These are phyloP conservation scores for Zelopaecilomyces penicillatus DNA, from an alignment of 2,329 filamentous ascomycete species.

Conservation along the genomic window DNA sequence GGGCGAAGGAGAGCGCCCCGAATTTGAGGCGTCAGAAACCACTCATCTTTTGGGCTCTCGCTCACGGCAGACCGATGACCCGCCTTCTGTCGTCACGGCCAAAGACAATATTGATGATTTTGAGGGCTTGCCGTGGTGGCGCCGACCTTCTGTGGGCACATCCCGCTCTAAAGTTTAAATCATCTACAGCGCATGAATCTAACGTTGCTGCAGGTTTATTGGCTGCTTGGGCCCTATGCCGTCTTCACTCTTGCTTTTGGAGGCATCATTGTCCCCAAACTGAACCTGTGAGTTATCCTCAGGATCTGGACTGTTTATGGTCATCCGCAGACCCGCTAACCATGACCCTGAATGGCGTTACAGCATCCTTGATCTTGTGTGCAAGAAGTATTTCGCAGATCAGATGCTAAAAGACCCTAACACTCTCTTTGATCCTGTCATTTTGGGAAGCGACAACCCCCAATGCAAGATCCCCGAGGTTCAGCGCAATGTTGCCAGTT, in stretches of 20 bases:
- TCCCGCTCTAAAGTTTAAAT: neutral
- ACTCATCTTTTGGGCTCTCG: conserved; percentile 30
- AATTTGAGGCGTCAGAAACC: conserved; percentile 24
- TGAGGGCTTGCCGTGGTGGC: conserved; percentile 52
- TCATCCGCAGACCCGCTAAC: neutral
- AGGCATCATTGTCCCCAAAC: conserved; percentile 73
- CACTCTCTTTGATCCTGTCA: conserved; percentile 53
- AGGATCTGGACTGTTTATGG: neutral
- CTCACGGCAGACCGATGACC: conserved; percentile 4
- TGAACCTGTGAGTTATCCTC: conserved; percentile 56
- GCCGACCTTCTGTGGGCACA: conserved; percentile 48
- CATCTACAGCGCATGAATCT: conserved; percentile 8
- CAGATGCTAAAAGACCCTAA: conserved; percentile 48
- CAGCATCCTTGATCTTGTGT: conserved; percentile 72
- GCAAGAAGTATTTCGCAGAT: conserved; percentile 72
- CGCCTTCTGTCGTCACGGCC: neutral
- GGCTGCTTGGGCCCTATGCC: conserved; percentile 73
- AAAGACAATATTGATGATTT: conserved; percentile 41
- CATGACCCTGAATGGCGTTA: neutral
- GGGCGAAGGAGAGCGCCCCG: conserved; percentile 4
- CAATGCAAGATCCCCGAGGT: conserved; percentile 77
- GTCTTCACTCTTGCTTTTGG: conserved; percentile 82
- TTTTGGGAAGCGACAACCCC: conserved; percentile 61
- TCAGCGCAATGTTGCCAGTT: conserved; percentile 66
- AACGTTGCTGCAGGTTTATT: conserved; percentile 54